Evolutionary conservation across 2,329 filamentous ascomycete genomes (phyloP).

Genomic region (Aspergillus fructus): DNA sequence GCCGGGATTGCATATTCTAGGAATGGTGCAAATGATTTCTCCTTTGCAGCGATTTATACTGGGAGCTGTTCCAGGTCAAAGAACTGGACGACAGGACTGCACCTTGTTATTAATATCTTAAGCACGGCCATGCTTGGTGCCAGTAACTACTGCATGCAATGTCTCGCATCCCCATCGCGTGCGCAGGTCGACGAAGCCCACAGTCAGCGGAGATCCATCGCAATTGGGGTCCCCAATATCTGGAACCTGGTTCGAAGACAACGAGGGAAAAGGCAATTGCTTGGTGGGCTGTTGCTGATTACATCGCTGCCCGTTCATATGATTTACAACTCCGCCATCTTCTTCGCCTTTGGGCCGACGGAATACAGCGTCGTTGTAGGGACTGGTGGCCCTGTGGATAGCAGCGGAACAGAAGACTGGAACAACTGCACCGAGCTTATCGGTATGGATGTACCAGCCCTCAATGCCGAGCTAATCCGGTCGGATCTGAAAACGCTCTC

Average conservation of each 20-base stretch:
- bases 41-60: conserved; percentile 9
- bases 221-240: conserved; percentile 38
- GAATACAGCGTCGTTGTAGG: not conserved
- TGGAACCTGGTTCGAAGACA: not conserved
- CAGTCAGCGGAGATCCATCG: conserved; percentile 38
- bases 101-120: conserved; percentile 51
- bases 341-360: not conserved
- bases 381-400: not conserved
- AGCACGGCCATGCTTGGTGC: conserved; percentile 47
- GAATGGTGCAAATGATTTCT: not conserved
- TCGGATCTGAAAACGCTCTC: not conserved
- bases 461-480: not conserved
- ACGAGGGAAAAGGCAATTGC: not conserved
- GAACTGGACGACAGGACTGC: conserved; percentile 28
- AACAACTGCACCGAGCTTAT: not conserved
- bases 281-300: not conserved
- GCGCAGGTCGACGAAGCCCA: conserved; percentile 52
- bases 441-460: not conserved
- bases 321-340: conserved; percentile 8
- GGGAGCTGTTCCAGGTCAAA: conserved; percentile 11
- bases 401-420: not conserved
- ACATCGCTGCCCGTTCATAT: conserved; percentile 7
- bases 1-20: conserved; percentile 3
- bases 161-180: conserved; percentile 51
- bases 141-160: conserved; percentile 55